Conservation (phyloP, 202 grass and related monocot genomes). For the Panicum virgatum region DNA sequence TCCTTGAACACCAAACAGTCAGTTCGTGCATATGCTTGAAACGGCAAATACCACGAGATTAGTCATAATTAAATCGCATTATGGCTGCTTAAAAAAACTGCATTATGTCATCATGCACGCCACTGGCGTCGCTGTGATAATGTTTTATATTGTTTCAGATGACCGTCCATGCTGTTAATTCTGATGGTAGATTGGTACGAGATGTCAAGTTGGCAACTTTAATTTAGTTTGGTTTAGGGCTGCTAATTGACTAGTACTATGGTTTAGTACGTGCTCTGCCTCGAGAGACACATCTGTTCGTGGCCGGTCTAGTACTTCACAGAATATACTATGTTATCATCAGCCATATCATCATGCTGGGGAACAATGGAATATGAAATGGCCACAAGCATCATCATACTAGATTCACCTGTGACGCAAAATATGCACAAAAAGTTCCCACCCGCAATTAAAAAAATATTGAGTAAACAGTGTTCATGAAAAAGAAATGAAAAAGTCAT, state of each 20-base stretch:
- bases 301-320: neutral
- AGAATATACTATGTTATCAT: constrained; percentile 18
- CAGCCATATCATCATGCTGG: neutral
- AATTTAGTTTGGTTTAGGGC: neutral
- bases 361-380: constrained; percentile 2
- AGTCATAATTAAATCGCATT: constrained; percentile 24
- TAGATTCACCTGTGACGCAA: neutral
- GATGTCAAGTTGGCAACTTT: constrained; percentile 27
- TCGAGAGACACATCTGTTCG: constrained; percentile 1
- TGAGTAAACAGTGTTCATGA: neutral
- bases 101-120: constrained; percentile 8
- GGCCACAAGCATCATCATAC: neutral
- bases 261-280: neutral
- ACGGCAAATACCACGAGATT: constrained; percentile 7
- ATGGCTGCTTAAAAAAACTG: neutral
- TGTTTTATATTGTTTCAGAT: constrained; percentile 25
- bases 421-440: neutral
- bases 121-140: neutral
- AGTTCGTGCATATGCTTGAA: constrained; percentile 9
- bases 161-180: constrained; percentile 29
- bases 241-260: constrained; percentile 9
- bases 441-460: neutral
- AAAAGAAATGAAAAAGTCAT: neutral
- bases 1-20: neutral
- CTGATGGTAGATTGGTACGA: constrained; percentile 41